These are phyloP conservation scores for Aspergillus melleus DNA, from an alignment of 2,329 filamentous ascomycete genomes.

Conservation along the genomic window DNA sequence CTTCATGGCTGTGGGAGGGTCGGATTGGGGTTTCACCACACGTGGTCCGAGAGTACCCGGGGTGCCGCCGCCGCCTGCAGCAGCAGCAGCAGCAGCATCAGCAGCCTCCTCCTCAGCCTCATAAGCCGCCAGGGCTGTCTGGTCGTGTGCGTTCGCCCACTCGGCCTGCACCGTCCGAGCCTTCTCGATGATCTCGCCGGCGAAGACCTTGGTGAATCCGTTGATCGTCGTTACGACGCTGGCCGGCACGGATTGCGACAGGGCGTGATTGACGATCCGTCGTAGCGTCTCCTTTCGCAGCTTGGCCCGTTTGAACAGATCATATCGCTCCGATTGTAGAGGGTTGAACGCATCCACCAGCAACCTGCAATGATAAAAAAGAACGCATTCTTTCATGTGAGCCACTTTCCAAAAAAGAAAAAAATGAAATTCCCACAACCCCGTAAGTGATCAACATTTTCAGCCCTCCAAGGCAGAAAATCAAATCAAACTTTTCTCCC, in stretches of 20 bases:
- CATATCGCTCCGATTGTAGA: slow-evolving; percentile 50
- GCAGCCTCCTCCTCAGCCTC: slow-evolving; percentile 54
- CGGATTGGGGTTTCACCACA: too few species aligned
- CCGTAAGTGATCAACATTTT: background rate
- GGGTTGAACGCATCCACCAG: slow-evolving; percentile 49
- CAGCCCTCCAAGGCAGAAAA: background rate
- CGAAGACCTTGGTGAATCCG: slow-evolving; percentile 66
- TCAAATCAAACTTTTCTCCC: too few species aligned
- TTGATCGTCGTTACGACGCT: slow-evolving; percentile 65
- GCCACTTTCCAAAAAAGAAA: background rate
- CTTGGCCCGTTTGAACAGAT: slow-evolving; percentile 51
- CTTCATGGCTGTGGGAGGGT: background rate
- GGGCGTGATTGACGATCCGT: slow-evolving; percentile 64
- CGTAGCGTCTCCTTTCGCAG: slow-evolving; percentile 53
- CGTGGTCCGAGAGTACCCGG: background rate
- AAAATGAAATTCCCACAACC: slow-evolving; percentile 7
- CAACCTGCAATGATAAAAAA: slow-evolving; percentile 32
- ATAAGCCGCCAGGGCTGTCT: slow-evolving; percentile 55
- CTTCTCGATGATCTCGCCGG: slow-evolving; percentile 65
- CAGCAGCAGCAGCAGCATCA: slow-evolving; percentile 16
- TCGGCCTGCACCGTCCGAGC: slow-evolving; percentile 62
- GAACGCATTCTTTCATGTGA: slow-evolving; percentile 1
- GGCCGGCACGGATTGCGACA: slow-evolving; percentile 65
- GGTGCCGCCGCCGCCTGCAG: background rate
- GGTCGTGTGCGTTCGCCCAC: slow-evolving; percentile 51